Conservation (phyloP, 176 grass and related monocot genomes). For the Carex cristatella region DNA sequence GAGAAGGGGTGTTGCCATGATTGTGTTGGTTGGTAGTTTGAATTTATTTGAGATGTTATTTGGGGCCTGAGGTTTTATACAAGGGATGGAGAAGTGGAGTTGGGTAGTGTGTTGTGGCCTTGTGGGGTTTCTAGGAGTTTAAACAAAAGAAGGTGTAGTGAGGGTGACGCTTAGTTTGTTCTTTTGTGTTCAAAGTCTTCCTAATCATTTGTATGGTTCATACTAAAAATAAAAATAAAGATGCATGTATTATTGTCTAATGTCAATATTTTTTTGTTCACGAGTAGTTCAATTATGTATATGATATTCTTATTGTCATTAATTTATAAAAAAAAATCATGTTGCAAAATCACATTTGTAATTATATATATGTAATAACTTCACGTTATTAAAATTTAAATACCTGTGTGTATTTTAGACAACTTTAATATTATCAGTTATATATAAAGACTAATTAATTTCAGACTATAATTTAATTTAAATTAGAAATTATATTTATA, state of each 20-base stretch:
- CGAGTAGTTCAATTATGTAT: too few species aligned
- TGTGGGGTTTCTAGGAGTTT: not conserved
- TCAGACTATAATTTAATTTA: too few species aligned
- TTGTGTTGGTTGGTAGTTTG: not conserved
- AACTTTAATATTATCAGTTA: too few species aligned
- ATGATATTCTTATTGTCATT: not conserved
- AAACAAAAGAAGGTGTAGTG: too few species aligned
- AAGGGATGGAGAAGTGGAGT: not conserved
- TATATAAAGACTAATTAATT: too few species aligned
- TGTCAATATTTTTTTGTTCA: too few species aligned
- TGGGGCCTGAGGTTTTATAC: not conserved
- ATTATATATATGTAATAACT: not conserved
- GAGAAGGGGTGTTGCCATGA: slow-evolving; percentile 34
- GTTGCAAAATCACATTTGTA: not conserved
- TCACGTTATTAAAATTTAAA: not conserved
- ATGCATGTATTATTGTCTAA: too few species aligned
- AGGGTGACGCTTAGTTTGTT: not conserved
- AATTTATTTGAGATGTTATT: not conserved
- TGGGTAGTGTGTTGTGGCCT: not conserved
- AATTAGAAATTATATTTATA: too few species aligned
- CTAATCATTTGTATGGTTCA: not conserved
- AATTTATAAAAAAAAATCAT: not conserved
- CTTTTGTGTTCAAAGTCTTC: not conserved
- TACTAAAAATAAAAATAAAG: not conserved
- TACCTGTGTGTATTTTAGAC: not conserved